A percentile compares a stretch with the other conserved stretches of the same genome.
Conservation (phyloP, 1,139 yeast species). For the Kurtzmaniella quercitrusa region DNA sequence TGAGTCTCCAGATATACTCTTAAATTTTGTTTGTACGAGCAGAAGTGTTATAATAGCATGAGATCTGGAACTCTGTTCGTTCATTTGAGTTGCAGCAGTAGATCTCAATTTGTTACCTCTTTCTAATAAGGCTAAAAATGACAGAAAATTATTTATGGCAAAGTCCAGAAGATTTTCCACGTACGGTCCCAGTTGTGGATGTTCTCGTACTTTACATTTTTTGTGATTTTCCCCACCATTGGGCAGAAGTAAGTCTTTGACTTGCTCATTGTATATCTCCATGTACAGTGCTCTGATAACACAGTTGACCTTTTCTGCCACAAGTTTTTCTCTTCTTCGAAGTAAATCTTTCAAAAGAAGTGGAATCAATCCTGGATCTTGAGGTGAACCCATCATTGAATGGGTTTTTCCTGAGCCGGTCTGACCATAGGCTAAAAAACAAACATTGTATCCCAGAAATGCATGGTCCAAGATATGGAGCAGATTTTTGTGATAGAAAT, state of each 20-base stretch:
- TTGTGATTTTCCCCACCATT: slow-evolving; percentile 13
- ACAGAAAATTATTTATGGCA: slow-evolving; percentile 37
- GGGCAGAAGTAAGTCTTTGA: slow-evolving; percentile 47
- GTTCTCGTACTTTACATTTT: slow-evolving; percentile 52
- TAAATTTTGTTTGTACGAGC: slow-evolving; percentile 52
- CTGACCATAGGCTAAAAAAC: slow-evolving; percentile 76
- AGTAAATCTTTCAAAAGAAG: slow-evolving; percentile 54
- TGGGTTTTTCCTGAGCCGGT: slow-evolving; percentile 71
- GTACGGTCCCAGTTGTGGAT: slow-evolving; percentile 62
- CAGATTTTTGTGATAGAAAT: slow-evolving; percentile 53
- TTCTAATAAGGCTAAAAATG: slow-evolving; percentile 39
- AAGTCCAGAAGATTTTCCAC: slow-evolving; percentile 60
- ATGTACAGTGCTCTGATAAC: slow-evolving; percentile 59
- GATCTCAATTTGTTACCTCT: slow-evolving; percentile 52
- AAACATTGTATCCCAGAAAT: slow-evolving; percentile 67
- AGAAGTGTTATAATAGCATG: slow-evolving; percentile 72
- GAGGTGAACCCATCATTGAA: slow-evolving; percentile 64
- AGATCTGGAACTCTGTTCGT: slow-evolving; percentile 67
- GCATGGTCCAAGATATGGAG: slow-evolving; percentile 58
- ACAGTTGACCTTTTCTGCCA: slow-evolving; percentile 43
- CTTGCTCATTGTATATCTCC: slow-evolving; percentile 73
- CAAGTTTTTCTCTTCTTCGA: slow-evolving; percentile 32
- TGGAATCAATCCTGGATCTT: slow-evolving; percentile 60
- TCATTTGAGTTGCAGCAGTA: slow-evolving; percentile 69
- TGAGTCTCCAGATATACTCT: slow-evolving; percentile 16